Base-by-base conservation (phyloP, 140 eudicot species). In the Bidens hawaiensis region DNA sequence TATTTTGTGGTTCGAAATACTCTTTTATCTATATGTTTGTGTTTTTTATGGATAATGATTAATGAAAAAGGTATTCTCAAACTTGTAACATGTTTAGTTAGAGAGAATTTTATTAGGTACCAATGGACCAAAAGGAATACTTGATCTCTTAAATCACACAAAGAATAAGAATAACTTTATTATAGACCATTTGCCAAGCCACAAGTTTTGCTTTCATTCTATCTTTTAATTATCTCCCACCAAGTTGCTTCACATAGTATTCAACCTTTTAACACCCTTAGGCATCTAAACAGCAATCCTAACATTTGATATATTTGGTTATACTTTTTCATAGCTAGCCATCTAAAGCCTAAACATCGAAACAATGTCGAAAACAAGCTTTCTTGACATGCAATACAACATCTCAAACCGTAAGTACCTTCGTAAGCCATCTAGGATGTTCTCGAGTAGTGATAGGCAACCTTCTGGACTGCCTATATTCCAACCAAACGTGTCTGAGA, bases 341-440 rank as follows among this genome's bases (percentile, higher is more conserved):
- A 28, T 45, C 63, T 17, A 10, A 28, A 55, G 23, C 24, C 75
- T 55, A 59, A 13, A 41, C 62, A 38, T 41, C 38, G 7, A 40
- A 58, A 73, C 65, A 12, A 90, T 84, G 97, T 68, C 85, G 14
- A 78, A 34, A 14, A n/a, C 72, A 9, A 76, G 81, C n/a, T 90
- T 84, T 67, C 90, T 90, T 21, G 96, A 90, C 56, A 8, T 87
- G 73, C 88, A 82, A 30, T 87, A 90, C 79, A 84, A 64, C 83
- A 70, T 90, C 61, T 78, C 89, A 4, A 89, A 67, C 66, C 83
- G 75, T 13, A 76, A 68, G 57, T 79, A 71, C 75, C 65, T 84
- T 33, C 57, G 76, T 46, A 90, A 84, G 50, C 90, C 94, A 24
- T 59, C 90, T 1, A 71, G 88, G 22, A 42, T 83, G 80, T 82